Evolutionary conservation across 306 rosid species (phyloP).

Genomic region (Astragalus membranaceus): DNA sequence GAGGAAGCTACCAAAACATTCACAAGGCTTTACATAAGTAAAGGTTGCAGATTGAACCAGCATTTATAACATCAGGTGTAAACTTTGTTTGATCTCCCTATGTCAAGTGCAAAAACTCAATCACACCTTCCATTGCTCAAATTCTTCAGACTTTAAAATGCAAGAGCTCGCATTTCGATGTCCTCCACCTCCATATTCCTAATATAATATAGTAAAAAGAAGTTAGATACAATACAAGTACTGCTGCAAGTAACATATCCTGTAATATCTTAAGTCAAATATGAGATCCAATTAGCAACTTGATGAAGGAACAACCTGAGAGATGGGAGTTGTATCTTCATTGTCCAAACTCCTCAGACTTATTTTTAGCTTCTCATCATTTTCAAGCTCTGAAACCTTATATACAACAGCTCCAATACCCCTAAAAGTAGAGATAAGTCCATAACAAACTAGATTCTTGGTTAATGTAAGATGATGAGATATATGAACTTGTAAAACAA

Average conservation of each 20-base stretch:
- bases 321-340: slow-evolving; percentile 68
- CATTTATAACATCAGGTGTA: background rate
- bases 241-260: background rate
- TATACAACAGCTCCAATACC: slow-evolving; percentile 81
- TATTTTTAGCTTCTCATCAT: slow-evolving; percentile 55
- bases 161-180: slow-evolving; percentile 77
- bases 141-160: slow-evolving; percentile 50
- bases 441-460: background rate
- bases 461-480: slow-evolving; percentile 3
- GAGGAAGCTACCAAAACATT: background rate
- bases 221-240: slow-evolving; percentile 5
- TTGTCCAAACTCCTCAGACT: slow-evolving; percentile 65
- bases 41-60: slow-evolving; percentile 17
- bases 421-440: slow-evolving; percentile 32
- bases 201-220: slow-evolving; percentile 12
- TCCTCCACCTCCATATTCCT: slow-evolving; percentile 90
- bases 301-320: slow-evolving; percentile 46
- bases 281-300: background rate
- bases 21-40: slow-evolving; percentile 9
- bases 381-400: slow-evolving; percentile 57
- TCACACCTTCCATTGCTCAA: slow-evolving; percentile 62
- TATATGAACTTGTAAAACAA: background rate
- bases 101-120: background rate
- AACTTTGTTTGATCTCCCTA: background rate
- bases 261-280: background rate